A percentile compares a stretch with the other conserved stretches of the same genome.
Evolutionary conservation across 768 basidiomycete genomes (phyloP).

Genomic region (Solioccasus polychromus): DNA sequence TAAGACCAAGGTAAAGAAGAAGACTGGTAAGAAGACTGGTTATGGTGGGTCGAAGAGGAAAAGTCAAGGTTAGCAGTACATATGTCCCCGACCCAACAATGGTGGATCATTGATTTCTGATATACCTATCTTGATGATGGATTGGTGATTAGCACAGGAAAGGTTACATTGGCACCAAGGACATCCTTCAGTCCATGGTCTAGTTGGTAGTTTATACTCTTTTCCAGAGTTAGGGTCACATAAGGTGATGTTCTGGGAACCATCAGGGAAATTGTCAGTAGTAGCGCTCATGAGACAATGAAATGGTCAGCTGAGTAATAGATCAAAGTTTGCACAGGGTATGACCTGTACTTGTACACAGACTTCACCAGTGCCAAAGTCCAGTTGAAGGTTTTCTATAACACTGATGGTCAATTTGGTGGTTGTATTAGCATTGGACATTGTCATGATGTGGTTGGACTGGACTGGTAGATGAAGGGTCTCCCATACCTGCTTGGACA

Average conservation of each 20-base stretch:
- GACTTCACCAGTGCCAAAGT: neutral
- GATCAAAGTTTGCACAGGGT: neutral
- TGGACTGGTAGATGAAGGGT: neutral
- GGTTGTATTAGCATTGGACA: neutral
- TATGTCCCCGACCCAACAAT: neutral
- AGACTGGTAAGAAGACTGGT: no score
- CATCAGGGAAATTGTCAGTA: neutral
- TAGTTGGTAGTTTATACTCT: neutral
- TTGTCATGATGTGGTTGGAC: neutral
- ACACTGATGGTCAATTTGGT: neutral
- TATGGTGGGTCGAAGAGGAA: no score
- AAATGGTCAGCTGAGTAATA: neutral
- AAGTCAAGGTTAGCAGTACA: no score
- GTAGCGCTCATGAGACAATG: neutral
- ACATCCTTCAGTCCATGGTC: neutral
- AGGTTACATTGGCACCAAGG: neutral
- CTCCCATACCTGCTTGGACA: neutral
- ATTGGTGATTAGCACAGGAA: neutral
- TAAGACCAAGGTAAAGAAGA: no score
- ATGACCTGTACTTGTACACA: neutral
- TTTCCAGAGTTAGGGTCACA: neutral
- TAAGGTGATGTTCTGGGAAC: neutral
- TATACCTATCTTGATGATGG: neutral
- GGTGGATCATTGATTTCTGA: neutral
- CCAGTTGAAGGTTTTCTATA: neutral